A percentile compares a stretch with the other conserved stretches of the same genome.
Evolutionary conservation across 2,329 filamentous ascomycete genomes (phyloP).

Genomic region (Nemania sp.): DNA sequence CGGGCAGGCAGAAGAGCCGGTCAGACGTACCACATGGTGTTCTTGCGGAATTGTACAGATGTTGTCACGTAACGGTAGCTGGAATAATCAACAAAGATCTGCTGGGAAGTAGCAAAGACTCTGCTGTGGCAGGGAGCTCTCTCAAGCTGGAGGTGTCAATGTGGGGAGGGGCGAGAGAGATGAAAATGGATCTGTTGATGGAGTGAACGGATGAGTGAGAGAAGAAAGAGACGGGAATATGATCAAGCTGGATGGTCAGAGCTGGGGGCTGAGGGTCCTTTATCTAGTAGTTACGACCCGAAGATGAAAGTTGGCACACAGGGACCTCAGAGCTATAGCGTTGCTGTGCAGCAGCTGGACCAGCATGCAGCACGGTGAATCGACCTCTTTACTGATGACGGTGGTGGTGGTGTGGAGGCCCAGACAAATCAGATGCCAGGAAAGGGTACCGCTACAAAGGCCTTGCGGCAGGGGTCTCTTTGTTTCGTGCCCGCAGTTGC

Average conservation of each 20-base stretch:
- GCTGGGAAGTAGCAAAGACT: not conserved
- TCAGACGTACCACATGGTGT: slow-evolving; percentile 42
- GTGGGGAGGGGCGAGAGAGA: slow-evolving; percentile 10
- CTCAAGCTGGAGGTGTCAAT: not conserved
- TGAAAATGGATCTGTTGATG: slow-evolving; percentile 22
- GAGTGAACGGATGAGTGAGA: slow-evolving; percentile 17
- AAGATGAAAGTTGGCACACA: slow-evolving; percentile 17
- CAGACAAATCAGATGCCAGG: slow-evolving; percentile 24
- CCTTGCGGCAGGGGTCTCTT: slow-evolving; percentile 18
- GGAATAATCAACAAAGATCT: not conserved
- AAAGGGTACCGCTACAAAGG: slow-evolving; percentile 19
- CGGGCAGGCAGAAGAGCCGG: slow-evolving; percentile 15
- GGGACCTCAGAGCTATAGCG: not conserved
- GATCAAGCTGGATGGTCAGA: slow-evolving; percentile 22
- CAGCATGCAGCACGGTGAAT: slow-evolving; percentile 21
- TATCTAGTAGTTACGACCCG: slow-evolving; percentile 21
- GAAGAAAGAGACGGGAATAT: slow-evolving; percentile 26
- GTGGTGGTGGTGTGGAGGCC: slow-evolving; percentile 26
- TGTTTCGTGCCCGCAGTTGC: slow-evolving; percentile 8
- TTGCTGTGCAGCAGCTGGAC: slow-evolving; percentile 27
- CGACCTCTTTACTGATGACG: slow-evolving; percentile 15
- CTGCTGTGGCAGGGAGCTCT: not conserved
- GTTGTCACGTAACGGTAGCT: slow-evolving; percentile 10
- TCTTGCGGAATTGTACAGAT: slow-evolving; percentile 12
- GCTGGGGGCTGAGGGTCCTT: slow-evolving; percentile 27